These are phyloP conservation scores for Aureobasidium subglaciale DNA, from an alignment of 2,329 filamentous ascomycete species.

Conservation along the genomic window DNA sequence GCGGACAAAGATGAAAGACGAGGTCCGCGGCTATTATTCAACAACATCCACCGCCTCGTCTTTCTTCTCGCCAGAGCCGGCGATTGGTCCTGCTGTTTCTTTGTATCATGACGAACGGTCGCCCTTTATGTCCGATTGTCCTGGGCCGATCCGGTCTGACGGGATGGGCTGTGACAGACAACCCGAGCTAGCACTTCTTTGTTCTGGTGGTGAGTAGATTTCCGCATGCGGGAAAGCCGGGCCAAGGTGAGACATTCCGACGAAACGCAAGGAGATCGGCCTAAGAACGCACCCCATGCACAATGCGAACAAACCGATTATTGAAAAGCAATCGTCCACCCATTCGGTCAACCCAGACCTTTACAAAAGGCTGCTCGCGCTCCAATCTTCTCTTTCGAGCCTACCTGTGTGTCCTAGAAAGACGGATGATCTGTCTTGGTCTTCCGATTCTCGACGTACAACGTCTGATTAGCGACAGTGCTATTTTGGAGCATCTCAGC, in stretches of 20 bases:
- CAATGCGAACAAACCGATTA: conserved; percentile 25
- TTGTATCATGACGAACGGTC: conserved; percentile 15
- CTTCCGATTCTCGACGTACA: not conserved
- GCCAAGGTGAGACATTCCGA: conserved; percentile 28
- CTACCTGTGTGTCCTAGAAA: not conserved
- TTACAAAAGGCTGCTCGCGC: not conserved
- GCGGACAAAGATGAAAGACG: conserved; percentile 13
- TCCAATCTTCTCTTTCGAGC: not conserved
- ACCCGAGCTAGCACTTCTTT: conserved; percentile 25
- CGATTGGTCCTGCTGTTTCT: conserved; percentile 12
- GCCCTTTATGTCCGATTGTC: conserved; percentile 15
- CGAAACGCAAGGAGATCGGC: conserved; percentile 25
- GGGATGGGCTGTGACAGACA: conserved; percentile 13
- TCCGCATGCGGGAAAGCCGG: conserved; percentile 28
- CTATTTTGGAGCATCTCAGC: not conserved
- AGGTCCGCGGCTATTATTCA: conserved; percentile 10
- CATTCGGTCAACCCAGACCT: not conserved
- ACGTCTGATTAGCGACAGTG: not conserved
- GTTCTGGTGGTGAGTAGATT: conserved; percentile 28
- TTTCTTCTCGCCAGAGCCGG: conserved; percentile 8
- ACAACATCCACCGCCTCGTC: not conserved
- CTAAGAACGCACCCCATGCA: conserved; percentile 24
- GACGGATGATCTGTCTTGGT: not conserved
- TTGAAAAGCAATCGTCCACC: not conserved
- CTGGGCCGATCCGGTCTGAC: conserved; percentile 8